Percentiles rank a stretch among this genome's conserved stretches.
These are phyloP conservation scores for Sparassis latifolia DNA, from an alignment of 1,284 basidiomycete genomes.

Conservation along the genomic window DNA sequence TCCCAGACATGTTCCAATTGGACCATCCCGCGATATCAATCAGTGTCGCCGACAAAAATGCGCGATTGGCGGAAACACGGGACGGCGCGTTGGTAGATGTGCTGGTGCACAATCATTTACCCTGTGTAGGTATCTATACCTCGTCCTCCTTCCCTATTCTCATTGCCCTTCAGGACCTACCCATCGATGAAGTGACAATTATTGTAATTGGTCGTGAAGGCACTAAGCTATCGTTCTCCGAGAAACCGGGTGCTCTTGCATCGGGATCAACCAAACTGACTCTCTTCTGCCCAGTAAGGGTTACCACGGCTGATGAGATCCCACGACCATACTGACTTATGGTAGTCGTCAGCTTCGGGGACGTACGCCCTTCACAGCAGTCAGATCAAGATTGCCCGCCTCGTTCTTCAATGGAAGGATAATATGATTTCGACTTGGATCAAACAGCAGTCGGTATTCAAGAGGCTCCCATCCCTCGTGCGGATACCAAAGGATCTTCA, in stretches of 20 bases:
- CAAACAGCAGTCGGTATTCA: constrained; percentile 15
- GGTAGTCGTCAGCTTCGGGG: constrained; percentile 59
- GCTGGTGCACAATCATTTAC: constrained; percentile 55
- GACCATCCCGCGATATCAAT: constrained; percentile 65
- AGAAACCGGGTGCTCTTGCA: constrained; percentile 30
- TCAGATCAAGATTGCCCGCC: constrained; percentile 50
- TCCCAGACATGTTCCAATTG: constrained; percentile 53
- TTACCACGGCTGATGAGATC: not conserved
- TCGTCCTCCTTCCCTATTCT: not conserved
- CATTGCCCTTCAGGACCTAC: constrained; percentile 32
- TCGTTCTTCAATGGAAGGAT: constrained; percentile 55
- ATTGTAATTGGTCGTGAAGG: constrained; percentile 49
- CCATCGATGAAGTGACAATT: constrained; percentile 45
- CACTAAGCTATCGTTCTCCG: constrained; percentile 45
- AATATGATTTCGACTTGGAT: constrained; percentile 12
- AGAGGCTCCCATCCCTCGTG: constrained; percentile 35
- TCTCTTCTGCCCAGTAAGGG: constrained; percentile 65
- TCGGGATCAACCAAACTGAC: constrained; percentile 51
- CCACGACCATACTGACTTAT: constrained; percentile 5
- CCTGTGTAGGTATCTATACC: constrained; percentile 51
- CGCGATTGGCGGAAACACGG: constrained; percentile 42
- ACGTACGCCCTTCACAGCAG: constrained; percentile 54
- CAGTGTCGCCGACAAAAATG: constrained; percentile 33
- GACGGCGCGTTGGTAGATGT: constrained; percentile 63
- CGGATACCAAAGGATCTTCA: constrained; percentile 52